Evolutionary conservation across 108 stramenopile species (phyloP).

Genomic region (Aurantiochytrium sp.): DNA sequence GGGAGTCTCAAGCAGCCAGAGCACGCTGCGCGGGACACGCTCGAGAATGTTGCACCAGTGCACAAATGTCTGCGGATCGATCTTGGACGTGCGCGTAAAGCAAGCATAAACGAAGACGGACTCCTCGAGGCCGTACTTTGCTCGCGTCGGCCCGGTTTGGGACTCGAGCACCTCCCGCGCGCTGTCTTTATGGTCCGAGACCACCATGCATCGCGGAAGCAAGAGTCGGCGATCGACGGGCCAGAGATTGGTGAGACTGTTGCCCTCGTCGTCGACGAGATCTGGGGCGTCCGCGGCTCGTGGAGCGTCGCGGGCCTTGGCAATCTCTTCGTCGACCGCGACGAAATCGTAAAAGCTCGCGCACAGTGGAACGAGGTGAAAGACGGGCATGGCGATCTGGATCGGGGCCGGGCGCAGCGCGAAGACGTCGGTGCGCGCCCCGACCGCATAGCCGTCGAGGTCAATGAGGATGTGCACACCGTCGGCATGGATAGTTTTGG

Average conservation of each 20-base stretch:
- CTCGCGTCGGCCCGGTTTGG: conserved; percentile 49
- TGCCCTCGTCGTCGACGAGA: neutral
- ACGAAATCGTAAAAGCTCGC: conserved; percentile 68
- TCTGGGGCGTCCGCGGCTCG: neutral
- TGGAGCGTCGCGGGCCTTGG: conserved; percentile 31
- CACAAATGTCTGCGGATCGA: conserved; percentile 71
- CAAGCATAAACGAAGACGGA: conserved; percentile 71
- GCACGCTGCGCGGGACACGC: conserved; percentile 54
- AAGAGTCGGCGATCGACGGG: conserved; percentile 59
- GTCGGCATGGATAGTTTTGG: conserved; percentile 58
- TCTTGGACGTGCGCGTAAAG: conserved; percentile 78
- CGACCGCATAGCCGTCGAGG: conserved; percentile 76
- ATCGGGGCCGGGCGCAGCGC: conserved; percentile 50
- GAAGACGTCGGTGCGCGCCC: conserved; percentile 57
- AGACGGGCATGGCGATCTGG: conserved; percentile 6
- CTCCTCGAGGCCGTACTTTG: conserved; percentile 63
- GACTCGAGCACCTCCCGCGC: conserved; percentile 50
- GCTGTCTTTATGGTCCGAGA: conserved; percentile 70
- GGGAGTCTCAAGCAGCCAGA: conserved; percentile 74
- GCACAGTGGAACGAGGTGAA: neutral
- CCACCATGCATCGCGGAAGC: conserved; percentile 81
- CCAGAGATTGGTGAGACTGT: neutral
- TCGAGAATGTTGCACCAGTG: conserved; percentile 66
- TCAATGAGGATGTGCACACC: conserved; percentile 72
- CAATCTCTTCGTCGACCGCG: conserved; percentile 62